Conservation (phyloP, 306 rosid species). For the Myrica gale region DNA sequence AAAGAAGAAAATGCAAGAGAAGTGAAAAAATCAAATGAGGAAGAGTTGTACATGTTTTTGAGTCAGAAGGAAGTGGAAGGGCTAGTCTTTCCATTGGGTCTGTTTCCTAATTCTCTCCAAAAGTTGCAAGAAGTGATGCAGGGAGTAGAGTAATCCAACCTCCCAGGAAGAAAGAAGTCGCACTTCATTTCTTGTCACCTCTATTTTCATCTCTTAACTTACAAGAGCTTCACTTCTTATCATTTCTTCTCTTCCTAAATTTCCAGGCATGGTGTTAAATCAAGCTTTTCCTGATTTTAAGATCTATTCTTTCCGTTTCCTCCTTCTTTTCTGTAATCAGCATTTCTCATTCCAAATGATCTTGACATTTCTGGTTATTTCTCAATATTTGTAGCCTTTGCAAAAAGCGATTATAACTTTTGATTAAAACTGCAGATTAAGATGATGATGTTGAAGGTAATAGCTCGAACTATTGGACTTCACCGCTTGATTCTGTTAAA, state of each 20-base stretch:
- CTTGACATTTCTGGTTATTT: not conserved
- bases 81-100: not conserved
- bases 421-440: constrained; percentile 53
- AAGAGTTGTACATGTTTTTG: not conserved
- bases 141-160: not conserved
- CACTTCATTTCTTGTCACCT: not conserved
- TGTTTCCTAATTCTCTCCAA: not conserved
- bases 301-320: too few species aligned
- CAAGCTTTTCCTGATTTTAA: not conserved
- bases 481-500: constrained; percentile 64
- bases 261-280: not conserved
- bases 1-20: not conserved
- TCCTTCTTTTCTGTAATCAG: not conserved
- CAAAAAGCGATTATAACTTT: constrained; percentile 26
- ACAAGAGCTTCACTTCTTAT: not conserved
- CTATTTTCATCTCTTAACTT: not conserved
- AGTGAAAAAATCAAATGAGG: not conserved
- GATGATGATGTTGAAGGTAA: constrained; percentile 89
- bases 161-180: not conserved
- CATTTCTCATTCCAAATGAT: too few species aligned
- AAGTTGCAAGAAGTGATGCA: not conserved
- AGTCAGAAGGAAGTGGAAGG: not conserved
- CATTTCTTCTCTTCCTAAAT: not conserved
- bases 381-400: not conserved
- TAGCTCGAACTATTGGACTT: constrained; percentile 84